Percentiles rank a stretch among this genome's conserved stretches.
Conservation (phyloP, 331 rosid genomes). For the Acacia concinna region DNA sequence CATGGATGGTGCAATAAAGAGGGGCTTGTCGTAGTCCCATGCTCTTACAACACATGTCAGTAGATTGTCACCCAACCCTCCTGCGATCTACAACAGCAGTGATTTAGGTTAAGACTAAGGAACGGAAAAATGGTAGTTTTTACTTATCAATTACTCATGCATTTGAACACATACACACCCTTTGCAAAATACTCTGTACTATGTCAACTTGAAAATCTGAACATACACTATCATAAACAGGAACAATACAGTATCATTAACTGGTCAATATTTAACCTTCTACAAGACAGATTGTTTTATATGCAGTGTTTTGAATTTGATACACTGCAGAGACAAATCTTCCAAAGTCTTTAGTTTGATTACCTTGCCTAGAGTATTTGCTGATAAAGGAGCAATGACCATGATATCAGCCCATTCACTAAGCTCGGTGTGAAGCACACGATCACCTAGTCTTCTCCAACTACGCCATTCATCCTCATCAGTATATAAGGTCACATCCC, state of each 20-base stretch:
- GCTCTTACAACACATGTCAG: slow-evolving; percentile 76
- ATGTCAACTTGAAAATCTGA: not conserved
- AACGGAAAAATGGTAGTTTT: not conserved
- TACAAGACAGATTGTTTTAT: not conserved
- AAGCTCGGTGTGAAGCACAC: slow-evolving; percentile 78
- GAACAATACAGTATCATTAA: not conserved
- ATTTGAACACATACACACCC: not conserved
- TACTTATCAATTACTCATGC: not conserved
- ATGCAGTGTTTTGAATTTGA: not conserved
- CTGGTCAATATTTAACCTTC: not conserved
- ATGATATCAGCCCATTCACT: slow-evolving; percentile 83
- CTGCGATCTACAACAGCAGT: slow-evolving; percentile 57
- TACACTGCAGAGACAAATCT: not conserved
- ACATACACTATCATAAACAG: not conserved
- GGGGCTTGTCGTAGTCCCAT: slow-evolving; percentile 82
- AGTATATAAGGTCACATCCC: slow-evolving; percentile 36
- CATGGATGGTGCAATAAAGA: slow-evolving; percentile 91
- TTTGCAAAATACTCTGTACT: not conserved
- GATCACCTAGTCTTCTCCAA: slow-evolving; percentile 72
- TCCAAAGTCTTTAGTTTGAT: not conserved
- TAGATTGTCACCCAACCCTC: slow-evolving; percentile 77
- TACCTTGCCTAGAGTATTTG: slow-evolving; percentile 92
- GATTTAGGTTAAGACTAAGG: slow-evolving; percentile 2
- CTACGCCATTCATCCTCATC: slow-evolving; percentile 71
- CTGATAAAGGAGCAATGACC: slow-evolving; percentile 91